These are phyloP conservation scores for Fusarium drepaniforme DNA, from an alignment of 2,329 filamentous ascomycete genomes.

Conservation along the genomic window DNA sequence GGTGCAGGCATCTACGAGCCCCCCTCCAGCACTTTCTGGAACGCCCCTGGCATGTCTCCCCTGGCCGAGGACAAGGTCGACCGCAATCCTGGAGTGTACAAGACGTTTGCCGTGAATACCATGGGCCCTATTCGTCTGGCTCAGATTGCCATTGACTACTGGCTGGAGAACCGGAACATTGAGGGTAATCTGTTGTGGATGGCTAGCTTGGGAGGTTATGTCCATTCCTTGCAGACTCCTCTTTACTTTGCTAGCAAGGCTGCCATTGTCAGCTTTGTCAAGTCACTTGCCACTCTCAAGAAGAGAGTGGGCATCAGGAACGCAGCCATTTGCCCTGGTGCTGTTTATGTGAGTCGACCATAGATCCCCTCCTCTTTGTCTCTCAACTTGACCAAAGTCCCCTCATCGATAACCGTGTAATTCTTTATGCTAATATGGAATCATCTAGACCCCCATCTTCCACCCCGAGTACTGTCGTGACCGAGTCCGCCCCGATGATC, in stretches of 20 bases:
- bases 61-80: conserved; percentile 36
- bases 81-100: conserved; percentile 34
- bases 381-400: too few species aligned
- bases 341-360: conserved; percentile 18
- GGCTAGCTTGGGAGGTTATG: conserved; percentile 45
- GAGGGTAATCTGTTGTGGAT: conserved; percentile 43
- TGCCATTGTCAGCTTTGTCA: conserved; percentile 25
- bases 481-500: conserved; percentile 5
- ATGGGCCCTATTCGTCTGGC: conserved; percentile 44
- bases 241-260: conserved; percentile 33
- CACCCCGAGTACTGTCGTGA: conserved; percentile 23
- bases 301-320: conserved; percentile 16
- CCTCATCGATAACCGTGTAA: too few species aligned
- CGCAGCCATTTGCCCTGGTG: conserved; percentile 19
- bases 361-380: too few species aligned
- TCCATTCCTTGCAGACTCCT: conserved; percentile 45
- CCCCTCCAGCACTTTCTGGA: conserved; percentile 44
- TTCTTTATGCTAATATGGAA: too few species aligned
- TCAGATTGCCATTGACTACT: conserved; percentile 46
- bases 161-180: conserved; percentile 37
- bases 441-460: conserved; percentile 17
- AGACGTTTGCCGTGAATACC: conserved; percentile 43
- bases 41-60: conserved; percentile 38
- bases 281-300: conserved; percentile 12
- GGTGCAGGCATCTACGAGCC: conserved; percentile 66